Evolutionary conservation across 2,329 filamentous ascomycete genomes (phyloP).

Genomic region (Sclerotinia minor): DNA sequence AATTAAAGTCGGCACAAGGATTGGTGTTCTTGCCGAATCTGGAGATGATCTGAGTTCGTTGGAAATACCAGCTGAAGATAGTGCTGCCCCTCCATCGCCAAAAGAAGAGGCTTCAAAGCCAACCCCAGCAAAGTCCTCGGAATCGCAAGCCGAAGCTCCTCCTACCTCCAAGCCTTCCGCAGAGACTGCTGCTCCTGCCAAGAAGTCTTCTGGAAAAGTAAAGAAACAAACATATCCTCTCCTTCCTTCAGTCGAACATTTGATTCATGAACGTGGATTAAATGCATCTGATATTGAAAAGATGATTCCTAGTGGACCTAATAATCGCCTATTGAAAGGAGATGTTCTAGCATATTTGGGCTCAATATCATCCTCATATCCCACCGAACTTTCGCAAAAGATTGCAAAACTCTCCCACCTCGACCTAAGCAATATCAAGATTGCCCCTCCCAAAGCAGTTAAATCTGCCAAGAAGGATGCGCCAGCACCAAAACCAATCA

Average conservation of each 20-base stretch:
- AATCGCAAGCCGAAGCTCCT: conserved; percentile 22
- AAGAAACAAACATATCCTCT: conserved; percentile 70
- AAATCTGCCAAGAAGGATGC: conserved; percentile 45
- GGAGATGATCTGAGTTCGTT: conserved; percentile 76
- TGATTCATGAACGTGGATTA: conserved; percentile 78
- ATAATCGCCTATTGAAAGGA: conserved; percentile 87
- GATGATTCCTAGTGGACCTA: conserved; percentile 85
- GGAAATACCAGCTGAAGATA: conserved; percentile 71
- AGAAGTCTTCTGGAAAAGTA: conserved; percentile 49
- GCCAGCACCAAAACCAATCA: conserved; percentile 45
- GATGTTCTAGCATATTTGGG: conserved; percentile 92
- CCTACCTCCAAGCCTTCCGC: conserved; percentile 25
- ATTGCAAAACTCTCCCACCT: conserved; percentile 78
- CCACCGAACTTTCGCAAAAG: conserved; percentile 67
- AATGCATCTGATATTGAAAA: conserved; percentile 72
- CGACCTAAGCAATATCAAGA: conserved; percentile 92
- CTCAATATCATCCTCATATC: conserved; percentile 69
- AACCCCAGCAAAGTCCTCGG: conserved; percentile 28
- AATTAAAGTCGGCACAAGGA: conserved; percentile 75
- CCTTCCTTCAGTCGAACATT: conserved; percentile 78
- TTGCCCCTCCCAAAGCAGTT: conserved; percentile 43
- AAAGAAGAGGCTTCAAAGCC: conserved; percentile 39
- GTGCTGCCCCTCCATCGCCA: conserved; percentile 37
- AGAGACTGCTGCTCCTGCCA: conserved; percentile 39
- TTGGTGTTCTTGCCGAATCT: conserved; percentile 78